Base-by-base conservation (phyloP, 345 rosid species). In the Citrus medica region DNA sequence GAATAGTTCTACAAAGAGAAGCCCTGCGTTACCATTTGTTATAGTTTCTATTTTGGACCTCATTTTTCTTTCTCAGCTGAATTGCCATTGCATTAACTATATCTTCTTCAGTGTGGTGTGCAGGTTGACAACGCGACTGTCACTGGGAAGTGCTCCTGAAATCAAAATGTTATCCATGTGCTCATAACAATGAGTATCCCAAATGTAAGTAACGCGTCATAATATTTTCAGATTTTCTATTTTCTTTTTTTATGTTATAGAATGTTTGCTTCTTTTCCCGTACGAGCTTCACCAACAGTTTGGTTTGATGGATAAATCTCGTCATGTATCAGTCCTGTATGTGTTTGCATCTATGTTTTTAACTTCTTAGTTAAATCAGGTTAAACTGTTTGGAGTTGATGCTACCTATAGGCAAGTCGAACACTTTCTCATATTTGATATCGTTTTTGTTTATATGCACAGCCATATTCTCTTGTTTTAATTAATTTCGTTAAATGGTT, bases 241-340 rank as follows among this genome's bases (percentile, higher is more conserved):
- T 82, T 66, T 48, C 65, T 76, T 6, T 46, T 77, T 84, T 79
- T 48, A 12, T 60, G 82, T 64, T 60, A 81, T 82, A 96, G 97
- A 89, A 61, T 96, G 92, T 83, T 78, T 91, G 42, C 82, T 91
- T 80, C 88, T 96, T 58, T 90, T 92, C 90, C 79, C 98, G 1
- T 90, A 92, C 67, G 88, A 92, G 85, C 92, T 96, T 73, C 94
- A 91, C 77, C 89, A 80, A 82, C 90, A 83, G 63, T 86, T 91
- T 79, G 74, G 66, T 76, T 79, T 80, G 55, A 48, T 16, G 24
- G 92, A 91, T 81, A 72, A 85, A 74, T 84, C 88, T 71, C 78
- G 74, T 78, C 90, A 74, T 21, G 67, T 91, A 82, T 90, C 97
- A 81, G 92, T 94, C 76, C 82, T 79, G 99, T 94, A 91, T 16